Percentiles rank a stretch among this genome's conserved stretches.
These are phyloP conservation scores for Cyberlindnera veronae DNA, from an alignment of 805 yeast genomes.

Conservation along the genomic window DNA sequence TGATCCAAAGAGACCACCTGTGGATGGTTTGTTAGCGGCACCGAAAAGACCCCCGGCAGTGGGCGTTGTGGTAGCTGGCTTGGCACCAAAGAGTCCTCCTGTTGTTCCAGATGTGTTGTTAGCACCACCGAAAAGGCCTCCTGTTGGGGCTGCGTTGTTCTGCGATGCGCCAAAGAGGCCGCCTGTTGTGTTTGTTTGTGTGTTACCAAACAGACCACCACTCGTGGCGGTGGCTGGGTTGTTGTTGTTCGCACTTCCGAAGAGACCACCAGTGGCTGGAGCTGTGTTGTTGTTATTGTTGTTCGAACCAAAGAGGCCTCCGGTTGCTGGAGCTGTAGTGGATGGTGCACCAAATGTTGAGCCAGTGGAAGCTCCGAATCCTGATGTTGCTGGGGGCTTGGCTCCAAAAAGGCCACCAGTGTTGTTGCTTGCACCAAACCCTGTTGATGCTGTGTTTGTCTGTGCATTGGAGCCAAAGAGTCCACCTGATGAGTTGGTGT, in stretches of 20 bases:
- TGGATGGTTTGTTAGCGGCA: constrained; percentile 8
- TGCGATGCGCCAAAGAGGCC: constrained; percentile 47
- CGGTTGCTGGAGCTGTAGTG: neutral
- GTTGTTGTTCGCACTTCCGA: constrained; percentile 31
- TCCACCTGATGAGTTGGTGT: neutral
- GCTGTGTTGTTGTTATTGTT: constrained; percentile 9
- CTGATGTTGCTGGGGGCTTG: constrained; percentile 16
- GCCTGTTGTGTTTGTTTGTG: constrained; percentile 19
- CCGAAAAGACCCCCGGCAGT: constrained; percentile 14
- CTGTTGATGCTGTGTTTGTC: neutral
- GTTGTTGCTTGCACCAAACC: neutral
- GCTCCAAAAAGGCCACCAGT: constrained; percentile 1
- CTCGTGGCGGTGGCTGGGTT: constrained; percentile 15
- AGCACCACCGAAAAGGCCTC: constrained; percentile 32
- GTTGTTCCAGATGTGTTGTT: neutral
- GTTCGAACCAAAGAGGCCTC: constrained; percentile 6
- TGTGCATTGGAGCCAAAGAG: neutral
- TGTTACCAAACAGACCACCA: constrained; percentile 34
- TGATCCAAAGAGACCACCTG: constrained; percentile 32
- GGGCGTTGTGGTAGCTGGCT: constrained; percentile 1
- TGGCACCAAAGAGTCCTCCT: constrained; percentile 16
- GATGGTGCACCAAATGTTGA: constrained; percentile 10
- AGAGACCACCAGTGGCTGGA: constrained; percentile 31
- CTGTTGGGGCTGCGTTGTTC: constrained; percentile 7
- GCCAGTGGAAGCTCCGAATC: constrained; percentile 28